A percentile compares a stretch with the other conserved stretches of the same genome.
Conservation (phyloP, 2,329 filamentous ascomycete species). For the Colletotrichum costaricense region DNA sequence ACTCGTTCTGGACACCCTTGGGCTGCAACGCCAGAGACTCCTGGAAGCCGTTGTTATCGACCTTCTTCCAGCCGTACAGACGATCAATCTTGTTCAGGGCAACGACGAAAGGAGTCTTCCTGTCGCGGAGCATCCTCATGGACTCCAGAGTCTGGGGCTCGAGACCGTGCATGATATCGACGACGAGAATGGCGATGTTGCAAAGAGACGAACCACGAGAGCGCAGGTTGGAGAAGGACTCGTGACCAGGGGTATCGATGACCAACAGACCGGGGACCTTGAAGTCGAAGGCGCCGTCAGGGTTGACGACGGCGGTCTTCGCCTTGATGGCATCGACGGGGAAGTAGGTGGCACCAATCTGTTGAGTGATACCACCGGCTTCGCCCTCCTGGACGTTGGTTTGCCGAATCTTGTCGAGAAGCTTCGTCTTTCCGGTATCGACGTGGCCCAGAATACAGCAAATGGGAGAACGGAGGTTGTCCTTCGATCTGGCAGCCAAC, state of each 20-base stretch:
- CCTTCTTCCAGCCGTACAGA: conserved; percentile 98
- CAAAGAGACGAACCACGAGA: conserved; percentile 97
- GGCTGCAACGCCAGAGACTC: conserved; percentile 91
- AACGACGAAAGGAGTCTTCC: conserved; percentile 97
- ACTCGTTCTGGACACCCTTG: conserved; percentile 94
- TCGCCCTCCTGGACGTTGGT: conserved; percentile 99
- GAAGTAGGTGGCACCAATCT: conserved; percentile 99
- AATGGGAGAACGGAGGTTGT: conserved; percentile 96
- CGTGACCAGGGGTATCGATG: conserved; percentile 99
- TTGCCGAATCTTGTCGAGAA: conserved; percentile 97
- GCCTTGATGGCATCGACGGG: conserved; percentile 91
- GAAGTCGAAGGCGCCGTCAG: conserved; percentile 90
- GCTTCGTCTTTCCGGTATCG: conserved; percentile 99
- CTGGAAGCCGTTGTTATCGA: conserved; percentile 98
- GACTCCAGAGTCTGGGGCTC: conserved; percentile 98
- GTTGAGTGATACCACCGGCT: conserved; percentile 99
- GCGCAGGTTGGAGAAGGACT: conserved; percentile 98
- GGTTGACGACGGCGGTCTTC: conserved; percentile 95
- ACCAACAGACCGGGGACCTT: conserved; percentile 96
- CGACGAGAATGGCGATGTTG: conserved; percentile 98
- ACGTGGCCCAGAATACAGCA: conserved; percentile 99
- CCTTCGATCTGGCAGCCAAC: conserved; percentile 88
- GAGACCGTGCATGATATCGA: conserved; percentile 99
- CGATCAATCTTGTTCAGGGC: conserved; percentile 99
- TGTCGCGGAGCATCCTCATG: conserved; percentile 91